Evolutionary conservation across 2,329 filamentous ascomycete genomes (phyloP), one percentile per base, ranked within the genome.

Genomic region (Ceratocystis papillata): DNA sequence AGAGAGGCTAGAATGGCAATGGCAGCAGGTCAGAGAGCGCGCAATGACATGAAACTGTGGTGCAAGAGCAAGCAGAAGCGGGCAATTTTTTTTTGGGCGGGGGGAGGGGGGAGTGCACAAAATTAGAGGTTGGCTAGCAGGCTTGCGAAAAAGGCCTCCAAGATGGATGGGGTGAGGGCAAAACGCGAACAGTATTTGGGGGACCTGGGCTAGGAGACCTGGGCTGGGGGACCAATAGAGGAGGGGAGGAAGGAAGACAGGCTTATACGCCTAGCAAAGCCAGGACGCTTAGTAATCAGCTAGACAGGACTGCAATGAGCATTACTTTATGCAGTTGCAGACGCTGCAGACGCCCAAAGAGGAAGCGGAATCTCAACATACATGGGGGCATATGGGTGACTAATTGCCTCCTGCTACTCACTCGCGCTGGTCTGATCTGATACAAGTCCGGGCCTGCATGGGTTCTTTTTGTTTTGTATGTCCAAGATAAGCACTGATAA

Each of bases 21-120:
- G 10, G 37, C 37, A 41, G 37, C 25, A 59, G 53, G 53, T 20
- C 53, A 59, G 53, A 59, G 53, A 59, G 53, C 53, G 53, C 28
- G 53, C 53, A 59, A 59, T 59, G 53, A 59, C 53, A 37, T 59
- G 28, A 59, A 59, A 59, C 53, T 59, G 53, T 59, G 28, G 53
- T 59, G 53, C 53, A 59, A 59, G 53, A 59, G 37, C 37, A 41
- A 59, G 53, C 53, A 59, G 53, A 33, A 1, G 28, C 15, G 15
- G 53, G 37, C 33, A 8, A 30, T 28, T 55, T 30, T 28, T 28
- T 12, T 30, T n/a, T 3, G 53, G 33, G 25, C 7, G 17, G 22
- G 17, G 33, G 7, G 17, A n/a, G 28, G 17, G n/a, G n/a, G 15
- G 5, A 33, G 28, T 17, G 15, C 53, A 5, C 28, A 59, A 59